These are phyloP conservation scores for Komagataella mondaviorum DNA, from an alignment of 805 yeast species.

Conservation along the genomic window DNA sequence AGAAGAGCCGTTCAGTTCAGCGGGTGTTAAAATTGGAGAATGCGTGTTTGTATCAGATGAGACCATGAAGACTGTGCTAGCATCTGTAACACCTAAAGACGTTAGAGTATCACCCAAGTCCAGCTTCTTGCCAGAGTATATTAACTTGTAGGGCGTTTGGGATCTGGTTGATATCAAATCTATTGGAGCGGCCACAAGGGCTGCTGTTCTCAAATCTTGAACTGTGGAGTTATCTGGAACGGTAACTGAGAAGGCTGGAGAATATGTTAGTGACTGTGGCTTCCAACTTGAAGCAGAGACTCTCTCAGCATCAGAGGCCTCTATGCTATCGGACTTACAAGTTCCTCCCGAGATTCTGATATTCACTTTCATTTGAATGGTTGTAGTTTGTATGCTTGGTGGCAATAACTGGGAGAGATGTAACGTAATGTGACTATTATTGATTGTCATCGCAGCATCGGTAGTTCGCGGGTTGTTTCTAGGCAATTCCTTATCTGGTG, in stretches of 20 bases:
- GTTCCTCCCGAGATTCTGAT: not conserved
- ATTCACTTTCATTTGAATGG: not conserved
- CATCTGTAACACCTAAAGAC: slow-evolving; percentile 14
- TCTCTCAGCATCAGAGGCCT: not conserved
- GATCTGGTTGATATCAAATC: slow-evolving; percentile 1
- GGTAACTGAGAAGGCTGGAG: slow-evolving; percentile 24
- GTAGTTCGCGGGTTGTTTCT: not conserved
- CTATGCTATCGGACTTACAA: not conserved
- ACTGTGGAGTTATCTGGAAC: slow-evolving; percentile 39
- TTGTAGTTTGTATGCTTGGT: not conserved
- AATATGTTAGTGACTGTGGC: not conserved
- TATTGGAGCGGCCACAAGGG: slow-evolving; percentile 24
- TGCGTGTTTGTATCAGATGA: slow-evolving; percentile 1
- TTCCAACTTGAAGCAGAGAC: slow-evolving; percentile 4
- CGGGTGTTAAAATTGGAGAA: slow-evolving; percentile 1
- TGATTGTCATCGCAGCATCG: not conserved
- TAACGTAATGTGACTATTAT: not conserved
- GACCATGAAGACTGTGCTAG: slow-evolving; percentile 17
- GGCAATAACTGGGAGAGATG: not conserved
- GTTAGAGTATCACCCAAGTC: slow-evolving; percentile 12
- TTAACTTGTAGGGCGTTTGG: slow-evolving; percentile 11
- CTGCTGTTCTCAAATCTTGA: slow-evolving; percentile 32
- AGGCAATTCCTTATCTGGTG: not conserved
- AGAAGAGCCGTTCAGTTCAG: not conserved
- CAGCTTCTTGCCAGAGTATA: slow-evolving; percentile 19